A percentile compares a stretch with the other conserved stretches of the same genome.
Conservation (phyloP, 2,329 filamentous ascomycete species). For the Trichoderma sp. region DNA sequence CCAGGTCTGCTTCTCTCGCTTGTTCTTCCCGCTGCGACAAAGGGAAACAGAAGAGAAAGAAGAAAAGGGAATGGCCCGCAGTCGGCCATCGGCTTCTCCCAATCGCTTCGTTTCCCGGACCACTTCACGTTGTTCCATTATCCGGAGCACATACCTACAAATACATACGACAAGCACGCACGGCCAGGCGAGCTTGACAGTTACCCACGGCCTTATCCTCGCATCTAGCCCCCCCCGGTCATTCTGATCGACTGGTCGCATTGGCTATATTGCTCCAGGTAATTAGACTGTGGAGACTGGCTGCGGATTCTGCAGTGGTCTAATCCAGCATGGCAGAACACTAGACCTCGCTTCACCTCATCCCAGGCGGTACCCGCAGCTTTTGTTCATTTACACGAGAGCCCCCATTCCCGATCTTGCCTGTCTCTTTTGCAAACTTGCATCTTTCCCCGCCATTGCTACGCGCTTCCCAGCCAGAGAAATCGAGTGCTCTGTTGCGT, state of each 20-base stretch:
- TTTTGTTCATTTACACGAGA: slow-evolving; percentile 17
- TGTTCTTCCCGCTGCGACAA: neutral
- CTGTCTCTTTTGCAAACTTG: slow-evolving; percentile 12
- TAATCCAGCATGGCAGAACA: slow-evolving; percentile 14
- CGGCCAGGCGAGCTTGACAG: neutral
- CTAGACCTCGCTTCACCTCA: slow-evolving; percentile 16
- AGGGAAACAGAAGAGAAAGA: neutral
- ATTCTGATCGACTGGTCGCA: slow-evolving; percentile 26
- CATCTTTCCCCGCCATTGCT: slow-evolving; percentile 11
- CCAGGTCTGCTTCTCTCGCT: slow-evolving; percentile 12
- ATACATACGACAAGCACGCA: neutral
- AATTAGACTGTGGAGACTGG: slow-evolving; percentile 24
- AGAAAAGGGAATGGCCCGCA: neutral
- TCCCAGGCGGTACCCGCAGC: slow-evolving; percentile 7
- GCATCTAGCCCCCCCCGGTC: slow-evolving; percentile 18
- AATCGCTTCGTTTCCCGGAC: neutral
- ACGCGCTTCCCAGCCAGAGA: neutral
- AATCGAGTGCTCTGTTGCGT: neutral
- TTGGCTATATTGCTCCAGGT: slow-evolving; percentile 24
- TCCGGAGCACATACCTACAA: neutral
- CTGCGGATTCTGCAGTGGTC: slow-evolving; percentile 10
- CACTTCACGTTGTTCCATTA: neutral
- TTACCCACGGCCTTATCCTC: neutral
- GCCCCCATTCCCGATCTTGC: slow-evolving; percentile 12
- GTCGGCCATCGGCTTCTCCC: neutral